Conservation (phyloP, 2,329 filamentous ascomycete species). For the Trichoderma arundinaceum region DNA sequence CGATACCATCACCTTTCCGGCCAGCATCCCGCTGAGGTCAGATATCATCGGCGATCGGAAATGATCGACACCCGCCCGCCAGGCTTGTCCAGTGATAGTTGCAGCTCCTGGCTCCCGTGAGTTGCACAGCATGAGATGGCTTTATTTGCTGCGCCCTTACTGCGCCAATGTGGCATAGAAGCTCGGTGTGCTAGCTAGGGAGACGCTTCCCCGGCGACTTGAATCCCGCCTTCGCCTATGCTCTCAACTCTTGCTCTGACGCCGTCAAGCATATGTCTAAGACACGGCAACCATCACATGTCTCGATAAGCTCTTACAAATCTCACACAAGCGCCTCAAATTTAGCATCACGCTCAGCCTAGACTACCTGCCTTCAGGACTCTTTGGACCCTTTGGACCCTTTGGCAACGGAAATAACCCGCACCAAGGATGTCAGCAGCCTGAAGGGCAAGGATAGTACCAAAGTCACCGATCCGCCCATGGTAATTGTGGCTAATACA, state of each 20-base stretch:
- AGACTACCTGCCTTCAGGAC: no score
- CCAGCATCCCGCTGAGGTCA: background rate
- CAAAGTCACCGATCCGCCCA: constrained; percentile 1
- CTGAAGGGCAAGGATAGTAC: background rate
- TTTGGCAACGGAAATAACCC: background rate
- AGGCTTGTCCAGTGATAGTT: constrained; percentile 12
- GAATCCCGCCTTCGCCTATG: no score
- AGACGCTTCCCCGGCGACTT: no score
- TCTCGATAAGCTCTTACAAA: no score
- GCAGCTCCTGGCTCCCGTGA: background rate
- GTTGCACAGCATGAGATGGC: constrained; percentile 1
- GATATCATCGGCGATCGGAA: constrained; percentile 22
- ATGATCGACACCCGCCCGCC: constrained; percentile 5
- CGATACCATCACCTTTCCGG: background rate
- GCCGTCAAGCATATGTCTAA: no score
- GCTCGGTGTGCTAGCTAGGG: no score
- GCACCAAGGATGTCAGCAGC: constrained; percentile 1
- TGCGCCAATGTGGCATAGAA: no score
- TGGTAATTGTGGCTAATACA: constrained; percentile 1
- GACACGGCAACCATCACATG: background rate
- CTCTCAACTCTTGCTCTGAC: no score
- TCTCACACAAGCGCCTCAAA: no score
- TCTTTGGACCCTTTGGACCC: no score
- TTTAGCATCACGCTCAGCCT: no score
- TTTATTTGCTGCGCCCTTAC: no score